A percentile compares a stretch with the other conserved stretches of the same genome.
phyloP scores from a whole-genome alignment of 2,329 filamentous ascomycete genomes.

The Cordyceps tenuipes region DNA sequence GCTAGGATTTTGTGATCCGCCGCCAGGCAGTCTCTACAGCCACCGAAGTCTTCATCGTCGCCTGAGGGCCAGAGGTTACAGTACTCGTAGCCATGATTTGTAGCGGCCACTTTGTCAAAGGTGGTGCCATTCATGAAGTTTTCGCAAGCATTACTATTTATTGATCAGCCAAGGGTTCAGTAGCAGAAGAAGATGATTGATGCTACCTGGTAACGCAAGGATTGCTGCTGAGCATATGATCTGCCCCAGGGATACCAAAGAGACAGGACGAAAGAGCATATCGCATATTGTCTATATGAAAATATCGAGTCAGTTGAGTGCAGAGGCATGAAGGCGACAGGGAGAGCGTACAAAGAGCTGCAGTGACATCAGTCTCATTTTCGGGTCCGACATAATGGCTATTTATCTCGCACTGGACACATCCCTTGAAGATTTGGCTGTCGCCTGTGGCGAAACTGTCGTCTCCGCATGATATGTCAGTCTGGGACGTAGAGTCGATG shows the following conservation, averaged over 20 bases:
- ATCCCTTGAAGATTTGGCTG: conserved; percentile 43
- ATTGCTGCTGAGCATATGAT: conserved; percentile 27
- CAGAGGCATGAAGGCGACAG: conserved; percentile 11
- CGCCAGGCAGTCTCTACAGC: conserved; percentile 41
- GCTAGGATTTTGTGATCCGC: conserved; percentile 33
- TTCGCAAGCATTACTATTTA: conserved; percentile 42
- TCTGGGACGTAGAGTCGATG: conserved; percentile 33
- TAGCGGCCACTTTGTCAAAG: conserved; percentile 40
- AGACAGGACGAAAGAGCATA: conserved; percentile 48
- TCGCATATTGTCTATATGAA: conserved; percentile 11
- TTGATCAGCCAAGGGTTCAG: conserved; percentile 18
- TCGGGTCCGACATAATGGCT: conserved; percentile 35
- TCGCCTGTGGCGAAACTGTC: conserved; percentile 28
- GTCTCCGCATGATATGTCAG: conserved; percentile 42
- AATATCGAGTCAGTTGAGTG: neutral
- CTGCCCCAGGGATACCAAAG: conserved; percentile 39
- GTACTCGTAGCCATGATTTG: conserved; percentile 41
- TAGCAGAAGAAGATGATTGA: neutral
- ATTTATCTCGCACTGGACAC: conserved; percentile 42
- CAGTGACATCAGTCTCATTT: conserved; percentile 44
- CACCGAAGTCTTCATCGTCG: conserved; percentile 27
- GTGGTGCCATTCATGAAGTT: conserved; percentile 37
- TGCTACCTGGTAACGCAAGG: conserved; percentile 46
- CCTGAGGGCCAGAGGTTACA: conserved; percentile 40
- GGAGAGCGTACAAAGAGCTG: conserved; percentile 42